Evolutionary conservation across 768 basidiomycete species (phyloP).

Genomic region (Porpolomopsis calyptriformis): DNA sequence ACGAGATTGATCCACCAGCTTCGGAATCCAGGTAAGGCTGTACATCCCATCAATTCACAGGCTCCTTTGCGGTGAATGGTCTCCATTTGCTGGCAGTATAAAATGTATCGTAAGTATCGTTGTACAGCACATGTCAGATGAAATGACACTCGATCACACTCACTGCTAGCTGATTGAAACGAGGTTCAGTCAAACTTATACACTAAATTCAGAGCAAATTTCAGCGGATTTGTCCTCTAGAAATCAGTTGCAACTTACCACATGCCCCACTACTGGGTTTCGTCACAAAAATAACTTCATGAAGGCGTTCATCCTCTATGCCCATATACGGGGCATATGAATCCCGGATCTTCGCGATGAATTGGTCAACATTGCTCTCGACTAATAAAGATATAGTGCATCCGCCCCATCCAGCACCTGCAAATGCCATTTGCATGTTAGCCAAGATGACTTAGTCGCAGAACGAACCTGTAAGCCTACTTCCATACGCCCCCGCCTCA

Average conservation of each 20-base stretch:
- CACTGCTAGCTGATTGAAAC: too few species aligned
- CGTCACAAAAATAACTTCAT: conserved; percentile 71
- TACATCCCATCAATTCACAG: too few species aligned
- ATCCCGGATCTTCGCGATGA: conserved; percentile 51
- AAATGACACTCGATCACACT: too few species aligned
- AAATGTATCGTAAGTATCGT: too few species aligned
- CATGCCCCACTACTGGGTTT: conserved; percentile 76
- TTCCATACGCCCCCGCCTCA: conserved; percentile 67
- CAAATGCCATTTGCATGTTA: neutral
- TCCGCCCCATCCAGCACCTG: conserved; percentile 88
- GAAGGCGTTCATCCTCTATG: conserved; percentile 46
- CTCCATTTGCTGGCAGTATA: too few species aligned
- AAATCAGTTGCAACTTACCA: conserved; percentile 35
- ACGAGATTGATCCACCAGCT: too few species aligned
- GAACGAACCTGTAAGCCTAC: conserved; percentile 64
- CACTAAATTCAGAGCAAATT: too few species aligned
- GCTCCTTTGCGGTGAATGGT: too few species aligned
- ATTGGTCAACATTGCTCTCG: conserved; percentile 47
- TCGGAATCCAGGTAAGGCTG: too few species aligned
- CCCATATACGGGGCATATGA: conserved; percentile 54
- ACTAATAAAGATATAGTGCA: conserved; percentile 77
- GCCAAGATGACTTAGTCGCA: neutral
- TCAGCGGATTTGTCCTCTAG: too few species aligned
- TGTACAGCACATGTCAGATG: too few species aligned
- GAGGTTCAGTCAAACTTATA: too few species aligned